Base-by-base conservation (phyloP, 352 stramenopile genomes). In the Phytophthora europaea region DNA sequence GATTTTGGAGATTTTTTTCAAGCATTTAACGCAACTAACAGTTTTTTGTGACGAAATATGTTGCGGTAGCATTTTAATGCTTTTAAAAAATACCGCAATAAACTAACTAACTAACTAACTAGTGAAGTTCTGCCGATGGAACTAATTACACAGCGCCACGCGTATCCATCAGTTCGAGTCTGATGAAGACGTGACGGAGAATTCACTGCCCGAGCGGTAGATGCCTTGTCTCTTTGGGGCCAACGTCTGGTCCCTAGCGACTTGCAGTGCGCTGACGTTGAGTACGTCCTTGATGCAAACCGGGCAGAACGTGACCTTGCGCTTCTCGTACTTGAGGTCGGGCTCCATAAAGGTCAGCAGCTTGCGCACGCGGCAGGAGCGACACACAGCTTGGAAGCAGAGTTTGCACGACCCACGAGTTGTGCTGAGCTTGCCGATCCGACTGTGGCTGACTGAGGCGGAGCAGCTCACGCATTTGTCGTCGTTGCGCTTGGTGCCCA, bases 231-330 rank as follows among this genome's bases (percentile, higher is more conserved):
- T 67, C 54, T 40, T 76, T 0, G 62, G 33, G 31, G 26, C 53
- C 62, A 79, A 54, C 0, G 59, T 64, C 38, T 79, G 65, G 22
- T 54, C 64, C 8, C 70, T 51, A 4, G 75, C 75, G 28, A 81
- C 75, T 51, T 76, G 65, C 56, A 78, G 23, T 1, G 79, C 78
- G 48, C 70, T 73, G 18, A 76, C 57, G 4, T 59, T 23, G 8
- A 81, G 54, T 6, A 70, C 70, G 23, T 82, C 77, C 61, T 75
- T 81, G 43, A 85, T 77, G 58, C 80, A 88, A 56, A 73, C 73
- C 16, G 76, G 65, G 45, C 78, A 88, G 50, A 88, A 85, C 45
- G 73, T 77, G 26, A 88, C 65, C 57, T 82, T 81, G 26, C 79
- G 78, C 70, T 85, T 75, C 34, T 81, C 59, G 36, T 83, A 75